Conservation (phyloP, 306 rosid genomes). For the Castanea sativa region DNA sequence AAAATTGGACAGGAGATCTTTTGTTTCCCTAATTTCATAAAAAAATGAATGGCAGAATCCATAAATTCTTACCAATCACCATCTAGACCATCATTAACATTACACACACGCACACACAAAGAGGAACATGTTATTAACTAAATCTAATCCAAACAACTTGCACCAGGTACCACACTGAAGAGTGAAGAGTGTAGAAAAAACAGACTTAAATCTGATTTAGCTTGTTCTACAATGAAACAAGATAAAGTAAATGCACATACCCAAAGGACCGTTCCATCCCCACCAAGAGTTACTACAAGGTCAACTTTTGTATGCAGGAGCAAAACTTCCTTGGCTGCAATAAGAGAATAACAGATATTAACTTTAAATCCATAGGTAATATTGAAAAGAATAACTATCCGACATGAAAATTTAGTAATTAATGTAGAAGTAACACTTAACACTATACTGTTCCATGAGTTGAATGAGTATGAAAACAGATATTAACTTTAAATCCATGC, state of each 20-base stretch:
- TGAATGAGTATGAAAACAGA: not conserved
- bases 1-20: not conserved
- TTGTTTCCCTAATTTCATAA: not conserved
- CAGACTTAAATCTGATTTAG: not conserved
- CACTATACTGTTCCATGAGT: not conserved
- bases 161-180: constrained; percentile 12
- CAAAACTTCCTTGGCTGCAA: constrained; percentile 61
- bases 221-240: not conserved
- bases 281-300: constrained; percentile 92
- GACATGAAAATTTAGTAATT: not conserved
- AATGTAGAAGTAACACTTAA: not conserved
- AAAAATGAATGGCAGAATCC: not conserved
- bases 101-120: not conserved
- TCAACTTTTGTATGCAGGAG: constrained; percentile 81
- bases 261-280: constrained; percentile 98
- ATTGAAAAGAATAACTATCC: not conserved
- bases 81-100: not conserved
- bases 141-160: not conserved
- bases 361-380: not conserved
- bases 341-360: constrained; percentile 10
- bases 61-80: not conserved
- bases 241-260: constrained; percentile 42
- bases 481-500: not conserved
- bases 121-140: not conserved
- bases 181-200: not conserved